phyloP scores from a whole-genome alignment of 1,284 basidiomycete species.

The Leccinum pachyderme region DNA sequence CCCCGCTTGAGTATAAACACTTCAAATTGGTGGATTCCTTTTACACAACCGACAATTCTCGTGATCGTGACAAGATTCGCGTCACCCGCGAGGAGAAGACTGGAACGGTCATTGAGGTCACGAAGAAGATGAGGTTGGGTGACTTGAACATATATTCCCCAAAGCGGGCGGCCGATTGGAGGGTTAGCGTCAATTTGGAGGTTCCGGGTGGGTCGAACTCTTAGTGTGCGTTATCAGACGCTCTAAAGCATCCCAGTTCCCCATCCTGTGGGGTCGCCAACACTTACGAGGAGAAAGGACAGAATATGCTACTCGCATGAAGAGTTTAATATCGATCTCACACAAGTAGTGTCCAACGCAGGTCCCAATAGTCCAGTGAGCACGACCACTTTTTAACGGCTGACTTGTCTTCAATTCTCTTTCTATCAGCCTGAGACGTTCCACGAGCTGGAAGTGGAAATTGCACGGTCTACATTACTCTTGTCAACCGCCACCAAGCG shows the following conservation, averaged over 20 bases:
- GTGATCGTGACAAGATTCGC: conserved; percentile 68
- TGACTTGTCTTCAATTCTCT: conserved; percentile 1
- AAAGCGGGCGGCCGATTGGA: conserved; percentile 83
- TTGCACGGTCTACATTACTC: conserved; percentile 60
- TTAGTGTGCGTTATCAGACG: conserved; percentile 17
- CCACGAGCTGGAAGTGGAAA: conserved; percentile 74
- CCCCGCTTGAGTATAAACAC: conserved; percentile 75
- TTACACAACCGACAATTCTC: conserved; percentile 51
- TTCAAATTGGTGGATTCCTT: conserved; percentile 83
- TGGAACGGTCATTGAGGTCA: conserved; percentile 59
- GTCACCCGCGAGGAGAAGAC: conserved; percentile 84
- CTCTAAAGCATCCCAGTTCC: conserved; percentile 39
- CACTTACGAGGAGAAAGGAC: conserved; percentile 78
- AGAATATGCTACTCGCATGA: conserved; percentile 92
- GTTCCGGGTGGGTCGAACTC: conserved; percentile 52
- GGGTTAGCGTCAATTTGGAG: conserved; percentile 90
- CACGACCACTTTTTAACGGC: conserved; percentile 8
- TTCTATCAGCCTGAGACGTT: conserved; percentile 53
- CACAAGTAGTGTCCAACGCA: conserved; percentile 71
- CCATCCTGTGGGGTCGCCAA: conserved; percentile 59
- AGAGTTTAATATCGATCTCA: conserved; percentile 90
- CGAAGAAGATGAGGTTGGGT: conserved; percentile 81
- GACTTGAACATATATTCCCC: conserved; percentile 89
- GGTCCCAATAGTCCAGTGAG: conserved; percentile 50
- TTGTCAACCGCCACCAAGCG: conserved; percentile 58